Conservation (phyloP, 2,329 filamentous ascomycete species). For the Rachicladosporium sp. region DNA sequence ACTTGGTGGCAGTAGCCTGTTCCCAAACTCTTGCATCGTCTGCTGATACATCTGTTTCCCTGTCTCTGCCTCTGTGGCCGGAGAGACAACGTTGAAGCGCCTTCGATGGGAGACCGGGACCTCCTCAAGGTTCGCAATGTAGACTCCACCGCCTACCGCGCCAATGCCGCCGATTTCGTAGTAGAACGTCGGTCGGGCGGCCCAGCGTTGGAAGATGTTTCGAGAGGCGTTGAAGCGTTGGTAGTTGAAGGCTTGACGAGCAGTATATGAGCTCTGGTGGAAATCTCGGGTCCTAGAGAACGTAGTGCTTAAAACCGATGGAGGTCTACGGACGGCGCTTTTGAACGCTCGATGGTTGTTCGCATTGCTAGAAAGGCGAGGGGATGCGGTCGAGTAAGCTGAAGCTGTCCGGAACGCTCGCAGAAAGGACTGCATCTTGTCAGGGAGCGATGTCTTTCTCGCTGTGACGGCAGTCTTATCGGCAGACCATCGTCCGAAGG, state of each 20-base stretch:
- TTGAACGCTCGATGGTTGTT: too few species aligned
- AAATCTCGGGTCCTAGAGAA: too few species aligned
- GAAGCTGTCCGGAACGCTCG: too few species aligned
- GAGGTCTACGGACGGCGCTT: too few species aligned
- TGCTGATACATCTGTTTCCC: slow-evolving; percentile 44
- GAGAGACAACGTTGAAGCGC: slow-evolving; percentile 58
- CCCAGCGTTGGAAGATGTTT: slow-evolving; percentile 25
- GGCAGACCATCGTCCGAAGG: too few species aligned
- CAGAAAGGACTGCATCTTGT: too few species aligned
- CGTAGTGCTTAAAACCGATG: too few species aligned
- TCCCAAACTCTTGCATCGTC: slow-evolving; percentile 43
- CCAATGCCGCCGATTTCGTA: slow-evolving; percentile 33
- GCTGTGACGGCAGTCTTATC: too few species aligned
- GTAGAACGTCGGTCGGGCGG: slow-evolving; percentile 34
- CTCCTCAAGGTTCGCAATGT: slow-evolving; percentile 56
- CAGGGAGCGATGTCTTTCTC: too few species aligned
- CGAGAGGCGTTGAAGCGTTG: slow-evolving; percentile 17
- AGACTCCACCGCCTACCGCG: slow-evolving; percentile 40
- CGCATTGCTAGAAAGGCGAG: too few species aligned
- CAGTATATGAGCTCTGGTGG: too few species aligned
- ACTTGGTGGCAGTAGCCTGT: slow-evolving; percentile 45
- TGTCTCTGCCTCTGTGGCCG: slow-evolving; percentile 42
- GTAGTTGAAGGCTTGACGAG: slow-evolving; percentile 20
- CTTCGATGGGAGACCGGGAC: slow-evolving; percentile 54
- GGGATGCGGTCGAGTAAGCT: too few species aligned